Evolutionary conservation across 345 rosid genomes (phyloP), one percentile per base, ranked within the genome.

Genomic region (Populus davidiana): DNA sequence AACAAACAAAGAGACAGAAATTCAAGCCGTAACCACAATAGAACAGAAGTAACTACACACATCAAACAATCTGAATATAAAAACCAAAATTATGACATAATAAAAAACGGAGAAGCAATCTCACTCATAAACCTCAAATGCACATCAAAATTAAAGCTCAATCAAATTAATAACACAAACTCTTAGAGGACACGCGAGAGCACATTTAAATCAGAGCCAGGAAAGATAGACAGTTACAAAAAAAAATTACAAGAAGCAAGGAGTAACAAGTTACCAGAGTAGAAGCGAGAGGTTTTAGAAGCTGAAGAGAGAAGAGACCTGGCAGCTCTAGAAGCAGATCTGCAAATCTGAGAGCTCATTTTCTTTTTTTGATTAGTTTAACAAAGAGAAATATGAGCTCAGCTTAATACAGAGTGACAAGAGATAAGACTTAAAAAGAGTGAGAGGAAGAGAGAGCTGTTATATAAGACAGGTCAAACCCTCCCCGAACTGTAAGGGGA

Each of bases 311-410:
- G 90, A 80, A 93, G 88, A 81, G 94, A 88, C 88, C 91, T 89
- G 11, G 93, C 90, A 62, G 93, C 92, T 81, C 84, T 89, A 67
- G 94, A 92, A 84, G 89, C 93, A 81, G 94, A 91, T 90, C 96
- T 90, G 86, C 73, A 83, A 68, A 91, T 83, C 83, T 83, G 92
- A 50, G 93, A 85, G 82, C 92, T 91, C 99, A 93, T 94, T 18
- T 87, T 67, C 21, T 31, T 31, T 33, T 17, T 33, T 65, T 27
- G 3, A n/a, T 20, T 7, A 61, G 21, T 61, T 61, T 20, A 61
- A 61, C 29, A 2, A 11, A 9, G 65, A n/a, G 65, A n/a, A n/a
- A 63, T 18, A 17, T 67, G 70, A 66, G 44, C 23, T 20, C 8
- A 67, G 47, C 47, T 35, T 6, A 67, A 35, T 35, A 8, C 7